These are phyloP conservation scores for Tympanopsis confertula DNA, from an alignment of 2,329 filamentous ascomycete species.

Conservation along the genomic window DNA sequence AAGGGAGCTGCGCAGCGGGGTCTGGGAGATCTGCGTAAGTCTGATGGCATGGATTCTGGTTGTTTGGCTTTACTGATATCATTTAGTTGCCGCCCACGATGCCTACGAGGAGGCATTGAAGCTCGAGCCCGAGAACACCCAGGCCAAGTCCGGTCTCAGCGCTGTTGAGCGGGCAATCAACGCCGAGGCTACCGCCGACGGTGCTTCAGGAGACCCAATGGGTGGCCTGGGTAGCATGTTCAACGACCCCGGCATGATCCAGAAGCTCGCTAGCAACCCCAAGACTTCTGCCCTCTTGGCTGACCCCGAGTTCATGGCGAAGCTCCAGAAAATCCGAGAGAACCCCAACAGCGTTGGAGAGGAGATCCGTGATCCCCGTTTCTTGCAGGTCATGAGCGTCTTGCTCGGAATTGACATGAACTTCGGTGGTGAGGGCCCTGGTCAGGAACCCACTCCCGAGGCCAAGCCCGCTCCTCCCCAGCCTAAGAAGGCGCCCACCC, in stretches of 20 bases:
- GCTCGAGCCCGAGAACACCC: slow-evolving; percentile 28
- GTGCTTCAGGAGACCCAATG: slow-evolving; percentile 44
- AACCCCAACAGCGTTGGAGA: slow-evolving; percentile 72
- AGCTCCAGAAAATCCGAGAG: slow-evolving; percentile 68
- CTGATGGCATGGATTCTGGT: not conserved
- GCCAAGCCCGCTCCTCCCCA: slow-evolving; percentile 24
- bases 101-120: slow-evolving; percentile 58
- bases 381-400: slow-evolving; percentile 89
- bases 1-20: slow-evolving; percentile 58
- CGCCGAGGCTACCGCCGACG: not conserved
- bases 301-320: slow-evolving; percentile 80
- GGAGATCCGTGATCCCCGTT: slow-evolving; percentile 78
- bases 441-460: slow-evolving; percentile 72
- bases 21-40: slow-evolving; percentile 35
- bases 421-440: slow-evolving; percentile 45
- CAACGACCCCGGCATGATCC: slow-evolving; percentile 77
- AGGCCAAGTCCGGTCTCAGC: not conserved
- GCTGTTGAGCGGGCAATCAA: not conserved
- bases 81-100: slow-evolving; percentile 43
- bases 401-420: slow-evolving; percentile 88
- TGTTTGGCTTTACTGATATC: not conserved
- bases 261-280: slow-evolving; percentile 86
- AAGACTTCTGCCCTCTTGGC: slow-evolving; percentile 76
- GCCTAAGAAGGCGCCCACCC: slow-evolving; percentile 28
- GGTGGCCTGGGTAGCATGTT: slow-evolving; percentile 85